phyloP scores from a whole-genome alignment of 2,329 filamentous ascomycete genomes.

The Ophiostoma pallidulum region DNA sequence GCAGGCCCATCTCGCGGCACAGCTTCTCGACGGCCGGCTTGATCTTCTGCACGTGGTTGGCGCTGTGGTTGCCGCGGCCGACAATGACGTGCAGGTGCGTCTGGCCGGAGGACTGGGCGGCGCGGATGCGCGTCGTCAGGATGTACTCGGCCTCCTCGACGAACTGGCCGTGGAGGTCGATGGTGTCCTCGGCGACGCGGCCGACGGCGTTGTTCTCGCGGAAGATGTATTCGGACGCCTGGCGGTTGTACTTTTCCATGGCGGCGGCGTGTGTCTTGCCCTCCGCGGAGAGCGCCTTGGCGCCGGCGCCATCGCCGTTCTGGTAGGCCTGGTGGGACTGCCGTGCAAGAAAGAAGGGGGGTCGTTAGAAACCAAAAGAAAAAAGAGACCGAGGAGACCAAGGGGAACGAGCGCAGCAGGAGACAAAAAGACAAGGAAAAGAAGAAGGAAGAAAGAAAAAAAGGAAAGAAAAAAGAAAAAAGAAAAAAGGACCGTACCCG shows the following conservation, averaged over 20 bases:
- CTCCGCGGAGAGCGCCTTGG: conserved; percentile 75
- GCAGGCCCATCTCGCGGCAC: conserved; percentile 71
- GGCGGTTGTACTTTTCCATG: conserved; percentile 83
- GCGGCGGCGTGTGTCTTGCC: conserved; percentile 74
- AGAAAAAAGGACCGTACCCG: conserved; percentile 37
- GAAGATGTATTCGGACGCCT: conserved; percentile 91
- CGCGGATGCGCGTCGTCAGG: conserved; percentile 72
- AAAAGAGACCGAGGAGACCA: neutral
- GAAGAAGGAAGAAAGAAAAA: neutral
- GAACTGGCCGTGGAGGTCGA: conserved; percentile 90
- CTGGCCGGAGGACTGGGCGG: conserved; percentile 64
- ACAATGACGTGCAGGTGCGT: conserved; percentile 89
- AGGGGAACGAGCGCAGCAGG: no score
- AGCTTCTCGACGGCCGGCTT: conserved; percentile 90
- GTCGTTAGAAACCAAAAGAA: neutral
- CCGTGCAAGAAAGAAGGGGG: neutral
- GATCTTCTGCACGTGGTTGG: conserved; percentile 78
- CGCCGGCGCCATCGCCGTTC: conserved; percentile 70
- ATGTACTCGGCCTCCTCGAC: conserved; percentile 93
- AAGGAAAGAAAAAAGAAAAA: neutral
- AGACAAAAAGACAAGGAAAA: neutral
- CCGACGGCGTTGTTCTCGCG: conserved; percentile 80
- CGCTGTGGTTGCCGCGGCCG: conserved; percentile 85
- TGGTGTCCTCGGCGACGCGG: conserved; percentile 67
- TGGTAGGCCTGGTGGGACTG: conserved; percentile 72